A percentile compares a stretch with the other conserved stretches of the same genome.
Conservation (phyloP, 257 asterid genomes). For the Solanum clarkiae region DNA sequence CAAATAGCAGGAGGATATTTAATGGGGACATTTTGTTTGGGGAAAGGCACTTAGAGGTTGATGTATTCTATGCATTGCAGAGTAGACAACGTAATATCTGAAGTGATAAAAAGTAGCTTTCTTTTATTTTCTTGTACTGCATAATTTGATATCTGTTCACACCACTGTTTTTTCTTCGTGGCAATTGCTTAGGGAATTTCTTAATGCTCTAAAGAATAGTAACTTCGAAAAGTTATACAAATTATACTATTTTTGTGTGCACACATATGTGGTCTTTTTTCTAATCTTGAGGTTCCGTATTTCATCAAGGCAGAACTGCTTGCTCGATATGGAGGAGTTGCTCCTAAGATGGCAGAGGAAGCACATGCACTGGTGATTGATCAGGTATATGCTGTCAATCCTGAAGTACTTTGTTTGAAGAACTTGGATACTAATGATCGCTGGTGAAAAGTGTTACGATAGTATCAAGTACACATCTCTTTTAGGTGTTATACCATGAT, state of each 20-base stretch:
- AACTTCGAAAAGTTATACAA: not conserved
- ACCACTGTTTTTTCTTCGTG: not conserved
- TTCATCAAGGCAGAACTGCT: conserved; percentile 80
- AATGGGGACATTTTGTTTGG: not conserved
- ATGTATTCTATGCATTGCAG: not conserved
- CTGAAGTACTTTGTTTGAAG: not conserved
- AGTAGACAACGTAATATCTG: not conserved
- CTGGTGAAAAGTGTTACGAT: not conserved
- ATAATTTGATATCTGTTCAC: not conserved
- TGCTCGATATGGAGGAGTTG: conserved; percentile 84
- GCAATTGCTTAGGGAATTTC: not conserved
- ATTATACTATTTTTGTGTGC: not conserved
- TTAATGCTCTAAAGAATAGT: not conserved
- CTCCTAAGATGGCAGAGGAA: conserved; percentile 99
- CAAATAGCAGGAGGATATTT: not conserved
- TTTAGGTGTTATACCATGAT: not conserved
- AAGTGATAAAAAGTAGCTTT: not conserved
- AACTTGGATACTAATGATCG: not conserved
- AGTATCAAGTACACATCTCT: not conserved
- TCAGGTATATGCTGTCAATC: conserved; percentile 35
- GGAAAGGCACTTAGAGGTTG: not conserved
- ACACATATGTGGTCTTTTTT: not conserved
- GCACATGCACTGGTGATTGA: conserved; percentile 81
- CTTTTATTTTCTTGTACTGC: not conserved
- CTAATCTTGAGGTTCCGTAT: not conserved